Percentiles rank a stretch among this genome's conserved stretches.
Evolutionary conservation across 768 basidiomycete species (phyloP).

Genomic region (Auriscalpium vulgare): DNA sequence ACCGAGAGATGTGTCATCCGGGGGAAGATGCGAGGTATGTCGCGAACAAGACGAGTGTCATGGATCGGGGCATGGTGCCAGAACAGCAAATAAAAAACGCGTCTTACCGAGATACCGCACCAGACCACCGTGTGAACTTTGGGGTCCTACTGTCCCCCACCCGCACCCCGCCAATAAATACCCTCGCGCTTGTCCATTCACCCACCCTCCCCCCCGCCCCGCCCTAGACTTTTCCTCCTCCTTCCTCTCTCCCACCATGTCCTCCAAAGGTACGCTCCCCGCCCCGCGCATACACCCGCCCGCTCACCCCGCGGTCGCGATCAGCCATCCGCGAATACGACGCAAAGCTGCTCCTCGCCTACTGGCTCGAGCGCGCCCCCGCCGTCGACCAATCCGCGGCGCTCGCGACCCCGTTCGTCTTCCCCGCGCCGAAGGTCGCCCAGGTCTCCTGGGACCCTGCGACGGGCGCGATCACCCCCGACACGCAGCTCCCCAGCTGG

Average conservation of each 20-base stretch:
- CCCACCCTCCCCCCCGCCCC: not conserved
- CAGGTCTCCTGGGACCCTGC: constrained; percentile 78
- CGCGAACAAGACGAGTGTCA: not conserved
- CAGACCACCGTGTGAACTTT: constrained; percentile 12
- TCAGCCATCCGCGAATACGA: constrained; percentile 94
- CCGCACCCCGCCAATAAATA: constrained; percentile 10
- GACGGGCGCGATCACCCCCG: constrained; percentile 52
- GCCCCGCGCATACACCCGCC: not conserved
- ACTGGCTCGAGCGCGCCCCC: constrained; percentile 93
- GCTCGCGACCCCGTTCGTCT: constrained; percentile 49
- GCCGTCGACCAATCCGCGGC: constrained; percentile 57
- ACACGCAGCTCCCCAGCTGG: constrained; percentile 65
- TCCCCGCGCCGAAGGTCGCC: constrained; percentile 71
- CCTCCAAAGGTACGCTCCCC: constrained; percentile 11
- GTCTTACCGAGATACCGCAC: not conserved
- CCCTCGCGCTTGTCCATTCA: not conserved
- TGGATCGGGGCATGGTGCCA: not conserved
- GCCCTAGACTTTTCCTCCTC: not conserved
- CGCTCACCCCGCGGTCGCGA: constrained; percentile 1
- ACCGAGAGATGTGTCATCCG: not conserved
- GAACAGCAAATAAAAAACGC: not conserved
- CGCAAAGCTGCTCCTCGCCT: constrained; percentile 93
- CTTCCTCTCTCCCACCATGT: constrained; percentile 6
- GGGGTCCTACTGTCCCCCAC: constrained; percentile 5
- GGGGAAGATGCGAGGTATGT: not conserved